Evolutionary conservation across 176 grass and related monocot species (phyloP).

Genomic region (Zea luxurians): DNA sequence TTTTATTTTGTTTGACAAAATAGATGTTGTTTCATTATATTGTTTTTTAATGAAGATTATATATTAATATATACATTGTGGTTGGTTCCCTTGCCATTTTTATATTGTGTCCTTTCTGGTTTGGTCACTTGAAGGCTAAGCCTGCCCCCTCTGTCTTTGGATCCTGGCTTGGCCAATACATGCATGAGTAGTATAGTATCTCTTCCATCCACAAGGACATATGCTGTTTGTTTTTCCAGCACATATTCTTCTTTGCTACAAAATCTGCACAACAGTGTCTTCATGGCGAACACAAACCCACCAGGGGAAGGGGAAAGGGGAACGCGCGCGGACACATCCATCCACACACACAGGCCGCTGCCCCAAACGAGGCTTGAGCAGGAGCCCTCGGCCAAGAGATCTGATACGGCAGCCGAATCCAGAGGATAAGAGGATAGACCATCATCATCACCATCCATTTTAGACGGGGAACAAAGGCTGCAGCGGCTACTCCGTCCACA

Average conservation of each 20-base stretch:
- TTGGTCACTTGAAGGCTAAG: too few relatives aligned
- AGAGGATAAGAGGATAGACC: background rate
- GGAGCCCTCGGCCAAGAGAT: background rate
- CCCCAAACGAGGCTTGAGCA: constrained; percentile 15
- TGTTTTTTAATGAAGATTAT: too few relatives aligned
- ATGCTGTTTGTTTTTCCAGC: background rate
- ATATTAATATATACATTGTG: too few relatives aligned
- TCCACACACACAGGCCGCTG: background rate
- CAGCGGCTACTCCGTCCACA: too few relatives aligned
- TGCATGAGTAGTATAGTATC: background rate
- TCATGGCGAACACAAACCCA: too few relatives aligned
- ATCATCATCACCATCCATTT: background rate
- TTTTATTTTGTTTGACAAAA: too few relatives aligned
- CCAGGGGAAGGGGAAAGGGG: background rate
- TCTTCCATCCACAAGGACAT: background rate
- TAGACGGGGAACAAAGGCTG: background rate
- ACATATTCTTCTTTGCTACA: background rate
- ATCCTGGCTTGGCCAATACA: too few relatives aligned
- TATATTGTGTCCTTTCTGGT: too few relatives aligned
- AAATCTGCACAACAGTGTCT: too few relatives aligned
- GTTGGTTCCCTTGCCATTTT: too few relatives aligned
- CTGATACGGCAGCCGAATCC: background rate
- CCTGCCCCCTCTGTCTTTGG: too few relatives aligned
- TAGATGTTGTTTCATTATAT: too few relatives aligned
- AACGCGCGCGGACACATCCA: background rate